Evolutionary conservation across 768 basidiomycete genomes (phyloP), one percentile per base, ranked within the genome.

Genomic region (Hydnomerulius pinastri): DNA sequence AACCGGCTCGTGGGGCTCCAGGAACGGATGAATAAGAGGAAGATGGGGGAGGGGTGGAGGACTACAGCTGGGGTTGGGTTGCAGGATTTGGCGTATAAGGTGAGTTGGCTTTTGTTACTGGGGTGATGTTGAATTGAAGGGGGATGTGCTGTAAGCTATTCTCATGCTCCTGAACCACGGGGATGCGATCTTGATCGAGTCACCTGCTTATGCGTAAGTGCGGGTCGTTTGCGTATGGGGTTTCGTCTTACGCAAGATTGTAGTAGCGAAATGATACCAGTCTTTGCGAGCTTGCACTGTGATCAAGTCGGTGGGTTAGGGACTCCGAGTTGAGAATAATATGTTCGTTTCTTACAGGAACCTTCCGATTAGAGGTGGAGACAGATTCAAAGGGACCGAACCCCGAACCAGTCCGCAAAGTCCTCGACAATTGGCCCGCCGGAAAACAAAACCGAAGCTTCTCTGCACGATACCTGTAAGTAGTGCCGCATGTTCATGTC

Each of bases 21-120:
- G 66, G 81, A 79, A 55, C 56, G 65, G 11, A 73, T 76, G 38
- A 91, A 96, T 61, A 78, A 80, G 4, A 72, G 89, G 27, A 73
- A 73, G 43, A 60, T 61, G 30, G 77, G 72, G 0, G 79, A 79
- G 53, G 83, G 82, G 4, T 96, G 92, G 91, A 71, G 73, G 24
- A 63, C 90, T 5, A 81, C 79, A 36, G 72, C 93, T 11, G 90
- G 90, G 0, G 73, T 77, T 30, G 90, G 92, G 20, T 87, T 86
- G 33, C 92, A 93, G 69, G 91, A 94, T 72, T 62, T 90, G 57
- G 79, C 92, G 40, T 85, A 78, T 71, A 95, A 94, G 80, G 90
- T 37, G 12, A 20, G 43, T 50, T 43, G 11, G 40, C 29, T 17
- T 20, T 27, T 46, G 20, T 25, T 24, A 9, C 18, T 35, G 28